Base-by-base conservation (phyloP, 495 filamentous ascomycete genomes). In the Penicillium macrosclerotiorum region DNA sequence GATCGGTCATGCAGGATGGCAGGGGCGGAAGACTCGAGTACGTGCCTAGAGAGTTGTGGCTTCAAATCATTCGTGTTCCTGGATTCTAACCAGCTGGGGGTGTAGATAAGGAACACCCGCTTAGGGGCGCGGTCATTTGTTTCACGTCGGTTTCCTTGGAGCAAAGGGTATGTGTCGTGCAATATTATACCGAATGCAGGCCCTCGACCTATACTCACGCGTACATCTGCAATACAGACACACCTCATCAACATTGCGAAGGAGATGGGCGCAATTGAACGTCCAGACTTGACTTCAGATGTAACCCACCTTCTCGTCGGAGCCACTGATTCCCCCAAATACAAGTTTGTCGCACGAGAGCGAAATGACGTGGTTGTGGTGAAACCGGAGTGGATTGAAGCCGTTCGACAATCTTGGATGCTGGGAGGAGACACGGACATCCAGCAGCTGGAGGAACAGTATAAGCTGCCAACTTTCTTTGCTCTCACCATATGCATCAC, bases 291-390 rank as follows among this genome's bases (percentile, higher is more conserved):
- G n/a, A 97, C 93, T 24, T 87, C 87, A 34, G 89, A 96, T 62
- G 90, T 95, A 47, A 98, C 93, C 3, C 93, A 98, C 70, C 79
- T 98, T 22, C 80, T 98, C 52, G 88, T 95, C 51, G 93, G 90
- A 56, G 84, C 87, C 46, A 84, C 85, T 44, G 77, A 89, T 52
- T 96, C 91, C 0, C 79, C 84, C 11, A 98, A 98, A 64, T 98
- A 98, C 72, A 85, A 83, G 58, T 96, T 93, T 68, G 92, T 96
- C 57, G 93, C 93, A 17, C 89, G 82, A 49, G 87, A 91, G 61
- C 78, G 93, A 22, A 77, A 83, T 25, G 93, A 98, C 61, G 82
- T 98, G 53, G 80, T 78, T 43, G 86, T 89, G 37, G 78, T 98
- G 65, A 76, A 74, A 31, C 80, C 84, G 22, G 78, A 79, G 59